Conservation (phyloP, 2,329 filamentous ascomycete species). For the Xylaria sp. region DNA sequence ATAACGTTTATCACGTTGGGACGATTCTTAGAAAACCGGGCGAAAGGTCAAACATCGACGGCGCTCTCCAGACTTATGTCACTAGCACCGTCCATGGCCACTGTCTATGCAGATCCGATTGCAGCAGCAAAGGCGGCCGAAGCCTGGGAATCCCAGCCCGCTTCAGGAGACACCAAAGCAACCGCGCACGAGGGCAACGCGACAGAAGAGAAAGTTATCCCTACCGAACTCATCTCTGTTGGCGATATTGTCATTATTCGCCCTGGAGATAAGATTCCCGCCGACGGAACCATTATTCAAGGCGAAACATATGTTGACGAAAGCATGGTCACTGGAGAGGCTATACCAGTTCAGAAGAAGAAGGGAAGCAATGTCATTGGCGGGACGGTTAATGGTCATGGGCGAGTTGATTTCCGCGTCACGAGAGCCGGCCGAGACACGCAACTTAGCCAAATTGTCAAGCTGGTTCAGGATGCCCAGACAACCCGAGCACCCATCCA, state of each 20-base stretch:
- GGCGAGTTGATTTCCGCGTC: conserved; percentile 90
- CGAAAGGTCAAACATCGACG: conserved; percentile 95
- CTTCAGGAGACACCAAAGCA: conserved; percentile 58
- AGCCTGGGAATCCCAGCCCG: conserved; percentile 67
- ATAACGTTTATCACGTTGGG: conserved; percentile 95
- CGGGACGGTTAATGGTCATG: conserved; percentile 94
- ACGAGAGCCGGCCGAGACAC: conserved; percentile 94
- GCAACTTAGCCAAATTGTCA: conserved; percentile 96
- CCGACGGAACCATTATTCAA: conserved; percentile 85
- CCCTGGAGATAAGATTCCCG: conserved; percentile 95
- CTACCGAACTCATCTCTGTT: conserved; percentile 93
- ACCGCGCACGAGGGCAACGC: conserved; percentile 64
- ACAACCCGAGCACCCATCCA: conserved; percentile 95
- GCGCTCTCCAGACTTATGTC: conserved; percentile 96
- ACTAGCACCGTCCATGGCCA: conserved; percentile 93
- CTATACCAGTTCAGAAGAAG: conserved; percentile 92
- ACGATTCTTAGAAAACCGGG: conserved; percentile 90
- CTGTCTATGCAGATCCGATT: conserved; percentile 94
- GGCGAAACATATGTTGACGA: conserved; percentile 96
- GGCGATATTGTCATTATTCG: conserved; percentile 93
- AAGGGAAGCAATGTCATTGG: conserved; percentile 84
- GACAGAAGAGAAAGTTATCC: conserved; percentile 85
- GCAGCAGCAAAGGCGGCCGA: conserved; percentile 92
- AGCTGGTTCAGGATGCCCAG: conserved; percentile 97
- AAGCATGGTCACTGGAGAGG: conserved; percentile 98